Conservation (phyloP, 2,329 filamentous ascomycete genomes). For the Aspergillus jensenii region DNA sequence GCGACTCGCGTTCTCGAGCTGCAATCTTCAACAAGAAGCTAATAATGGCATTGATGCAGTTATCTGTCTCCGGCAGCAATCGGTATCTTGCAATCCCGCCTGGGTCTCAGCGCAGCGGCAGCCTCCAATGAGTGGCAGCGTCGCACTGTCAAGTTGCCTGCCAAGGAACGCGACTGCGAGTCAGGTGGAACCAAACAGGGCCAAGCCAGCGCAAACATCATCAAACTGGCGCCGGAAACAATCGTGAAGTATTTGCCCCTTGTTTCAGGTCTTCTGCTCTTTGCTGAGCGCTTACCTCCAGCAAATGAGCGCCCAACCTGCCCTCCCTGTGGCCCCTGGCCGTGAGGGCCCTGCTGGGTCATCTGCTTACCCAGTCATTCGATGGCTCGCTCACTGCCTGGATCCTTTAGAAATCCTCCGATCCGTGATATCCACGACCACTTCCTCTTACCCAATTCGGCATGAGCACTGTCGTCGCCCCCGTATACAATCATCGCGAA, state of each 20-base stretch:
- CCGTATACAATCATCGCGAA: neutral
- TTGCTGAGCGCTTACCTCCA: slow-evolving; percentile 32
- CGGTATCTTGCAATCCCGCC: neutral
- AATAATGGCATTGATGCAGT: neutral
- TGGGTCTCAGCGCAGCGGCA: neutral
- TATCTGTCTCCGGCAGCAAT: neutral
- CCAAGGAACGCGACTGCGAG: neutral
- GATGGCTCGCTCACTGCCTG: neutral
- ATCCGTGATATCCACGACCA: neutral
- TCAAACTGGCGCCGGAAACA: slow-evolving; percentile 37
- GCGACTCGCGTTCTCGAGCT: neutral
- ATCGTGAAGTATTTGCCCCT: slow-evolving; percentile 35
- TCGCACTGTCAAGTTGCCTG: neutral
- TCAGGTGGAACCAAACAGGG: slow-evolving; percentile 14
- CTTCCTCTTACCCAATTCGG: slow-evolving; percentile 1
- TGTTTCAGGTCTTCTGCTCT: slow-evolving; percentile 33
- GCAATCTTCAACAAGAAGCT: neutral
- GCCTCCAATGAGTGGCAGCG: neutral
- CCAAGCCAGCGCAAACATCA: slow-evolving; percentile 27
- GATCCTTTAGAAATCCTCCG: slow-evolving; percentile 4
- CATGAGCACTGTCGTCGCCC: neutral
- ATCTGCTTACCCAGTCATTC: slow-evolving; percentile 1
- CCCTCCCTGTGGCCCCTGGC: slow-evolving; percentile 4
- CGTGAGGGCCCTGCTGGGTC: neutral
- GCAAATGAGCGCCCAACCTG: slow-evolving; percentile 20